These are phyloP conservation scores for Artomyces pyxidatus DNA, from an alignment of 768 basidiomycete species.

Conservation along the genomic window DNA sequence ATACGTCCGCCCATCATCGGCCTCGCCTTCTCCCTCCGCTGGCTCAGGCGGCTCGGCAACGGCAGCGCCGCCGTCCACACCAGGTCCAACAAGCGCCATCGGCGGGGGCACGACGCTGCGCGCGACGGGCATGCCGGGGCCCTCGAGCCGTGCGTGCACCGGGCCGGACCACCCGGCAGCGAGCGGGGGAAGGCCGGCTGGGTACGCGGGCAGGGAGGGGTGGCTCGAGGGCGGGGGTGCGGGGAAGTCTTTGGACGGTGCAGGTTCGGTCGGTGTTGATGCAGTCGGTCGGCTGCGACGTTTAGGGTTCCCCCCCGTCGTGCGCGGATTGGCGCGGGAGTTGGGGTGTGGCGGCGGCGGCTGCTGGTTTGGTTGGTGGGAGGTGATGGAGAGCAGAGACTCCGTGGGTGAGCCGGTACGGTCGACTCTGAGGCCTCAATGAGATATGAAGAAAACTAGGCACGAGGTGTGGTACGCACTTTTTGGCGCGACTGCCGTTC, in stretches of 20 bases:
- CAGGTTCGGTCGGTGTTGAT: slow-evolving; percentile 8
- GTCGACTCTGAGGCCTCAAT: slow-evolving; percentile 38
- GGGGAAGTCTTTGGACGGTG: slow-evolving; percentile 1
- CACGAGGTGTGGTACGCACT: slow-evolving; percentile 34
- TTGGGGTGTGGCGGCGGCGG: slow-evolving; percentile 16
- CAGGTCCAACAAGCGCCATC: slow-evolving; percentile 28
- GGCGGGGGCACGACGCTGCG: slow-evolving; percentile 31
- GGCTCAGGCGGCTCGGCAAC: slow-evolving; percentile 46
- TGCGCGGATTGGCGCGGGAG: slow-evolving; percentile 22
- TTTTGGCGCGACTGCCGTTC: slow-evolving; percentile 49
- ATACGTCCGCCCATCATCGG: slow-evolving; percentile 56
- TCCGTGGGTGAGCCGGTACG: slow-evolving; percentile 65
- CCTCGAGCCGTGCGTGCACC: slow-evolving; percentile 53
- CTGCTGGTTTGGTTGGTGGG: slow-evolving; percentile 41
- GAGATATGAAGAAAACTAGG: neutral
- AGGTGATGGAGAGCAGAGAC: slow-evolving; percentile 64
- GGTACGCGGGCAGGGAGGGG: slow-evolving; percentile 6
- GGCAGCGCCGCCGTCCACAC: slow-evolving; percentile 33
- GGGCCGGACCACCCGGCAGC: slow-evolving; percentile 26
- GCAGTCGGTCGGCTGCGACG: slow-evolving; percentile 12
- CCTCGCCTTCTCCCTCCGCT: slow-evolving; percentile 48
- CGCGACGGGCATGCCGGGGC: slow-evolving; percentile 71
- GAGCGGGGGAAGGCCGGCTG: slow-evolving; percentile 19
- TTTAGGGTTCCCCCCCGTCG: slow-evolving; percentile 27
- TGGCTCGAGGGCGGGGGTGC: neutral